Base-by-base conservation (phyloP, 352 stramenopile species). In the Pythium pyrilobum region DNA sequence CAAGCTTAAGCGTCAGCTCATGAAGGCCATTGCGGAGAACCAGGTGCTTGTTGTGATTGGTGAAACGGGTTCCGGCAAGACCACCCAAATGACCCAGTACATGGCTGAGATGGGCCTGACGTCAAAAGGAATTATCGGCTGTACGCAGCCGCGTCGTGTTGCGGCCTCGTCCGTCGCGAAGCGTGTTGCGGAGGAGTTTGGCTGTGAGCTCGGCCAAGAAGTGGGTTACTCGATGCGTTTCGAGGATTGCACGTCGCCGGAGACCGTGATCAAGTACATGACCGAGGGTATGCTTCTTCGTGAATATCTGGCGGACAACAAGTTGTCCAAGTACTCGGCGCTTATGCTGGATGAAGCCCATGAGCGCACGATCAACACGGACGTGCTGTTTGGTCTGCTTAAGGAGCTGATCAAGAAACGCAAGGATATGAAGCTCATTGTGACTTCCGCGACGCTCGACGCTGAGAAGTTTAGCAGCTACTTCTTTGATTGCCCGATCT, bases 251-350 rank as follows among this genome's bases (percentile, higher is more conserved):
- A 92, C 85, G 5, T 85, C 67, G n/a, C 67, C 75, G 2, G 79
- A 97, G 50, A 99, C 96, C 2, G 87, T 98, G 45, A 99, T 99
- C 65, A 99, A 99, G 78, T 99, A 99, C 72, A 99, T 99, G 96
- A 99, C 96, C 2, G 97, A 99, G 76, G 97, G 97, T 74, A 99
- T 99, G 97, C 71, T 99, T 1, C 87, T 99, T 74, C 87, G 97
- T 61, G 97, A 99, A 71, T 99, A 99, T 67, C 76, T 99, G 13
- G 92, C 93, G 5, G 97, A 99, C 75, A 81, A 93, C 25, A 86
- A 96, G 43, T 72, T 99, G 20, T 92, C 81, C n/a, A 87, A 96
- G 52, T 98, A 98, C 66, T 86, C 77, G 21, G 92, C 91, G 5
- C 62, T 99, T 32, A 98, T 99, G 63, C 96, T 99, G 33, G 97